These are phyloP conservation scores for Geranium rotundifolium DNA, from an alignment of 345 rosid species.

Conservation along the genomic window DNA sequence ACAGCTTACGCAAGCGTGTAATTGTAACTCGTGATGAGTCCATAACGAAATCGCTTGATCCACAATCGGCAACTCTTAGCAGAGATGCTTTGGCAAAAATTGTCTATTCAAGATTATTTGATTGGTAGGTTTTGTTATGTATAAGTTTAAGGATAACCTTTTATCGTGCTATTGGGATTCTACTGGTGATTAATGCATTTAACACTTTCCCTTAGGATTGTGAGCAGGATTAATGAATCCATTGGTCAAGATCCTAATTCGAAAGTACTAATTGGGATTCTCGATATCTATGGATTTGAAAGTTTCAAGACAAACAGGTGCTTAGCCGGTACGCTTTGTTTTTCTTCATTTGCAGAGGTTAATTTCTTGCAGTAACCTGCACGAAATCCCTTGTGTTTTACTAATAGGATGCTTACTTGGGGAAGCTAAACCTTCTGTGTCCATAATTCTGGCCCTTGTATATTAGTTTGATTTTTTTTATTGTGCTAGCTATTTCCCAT, in stretches of 20 bases:
- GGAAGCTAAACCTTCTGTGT: conserved; percentile 1
- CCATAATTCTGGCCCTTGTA: background rate
- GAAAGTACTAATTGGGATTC: conserved; percentile 69
- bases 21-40: conserved; percentile 94
- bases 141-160: background rate
- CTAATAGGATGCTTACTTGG: background rate
- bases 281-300: conserved; percentile 99
- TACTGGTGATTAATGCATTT: conserved; percentile 9
- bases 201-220: conserved; percentile 50
- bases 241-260: conserved; percentile 91
- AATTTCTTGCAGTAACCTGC: conserved; percentile 17
- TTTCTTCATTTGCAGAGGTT: conserved; percentile 33
- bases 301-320: conserved; percentile 99
- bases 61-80: conserved; percentile 67
- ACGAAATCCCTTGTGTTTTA: conserved; percentile 11
- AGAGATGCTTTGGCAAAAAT: conserved; percentile 95
- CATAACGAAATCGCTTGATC: conserved; percentile 85
- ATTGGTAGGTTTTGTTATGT: conserved; percentile 45
- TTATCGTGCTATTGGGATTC: conserved; percentile 1
- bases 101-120: conserved; percentile 87
- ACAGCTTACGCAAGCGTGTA: conserved; percentile 87
- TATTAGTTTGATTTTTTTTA: too few relatives aligned
- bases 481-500: background rate
- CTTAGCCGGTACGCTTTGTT: conserved; percentile 85
- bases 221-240: conserved; percentile 72